Evolutionary conservation across 768 basidiomycete genomes (phyloP).

Genomic region (Floccularia luteovirens): DNA sequence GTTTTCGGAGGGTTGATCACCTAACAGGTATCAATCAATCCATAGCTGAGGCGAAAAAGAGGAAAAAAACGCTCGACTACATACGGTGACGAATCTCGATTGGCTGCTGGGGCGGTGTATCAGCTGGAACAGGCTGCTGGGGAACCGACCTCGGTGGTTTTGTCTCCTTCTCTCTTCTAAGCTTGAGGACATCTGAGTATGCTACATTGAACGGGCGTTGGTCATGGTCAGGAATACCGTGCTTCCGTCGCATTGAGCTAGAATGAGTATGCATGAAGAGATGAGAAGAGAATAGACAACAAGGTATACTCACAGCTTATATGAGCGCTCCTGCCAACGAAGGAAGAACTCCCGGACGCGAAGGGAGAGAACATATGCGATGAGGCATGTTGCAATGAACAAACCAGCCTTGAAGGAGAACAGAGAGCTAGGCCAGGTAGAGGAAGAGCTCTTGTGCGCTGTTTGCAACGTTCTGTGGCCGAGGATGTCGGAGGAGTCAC

Average conservation of each 20-base stretch:
- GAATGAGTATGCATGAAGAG: constrained; percentile 4
- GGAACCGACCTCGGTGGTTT: constrained; percentile 23
- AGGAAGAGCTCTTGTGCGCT: constrained; percentile 17
- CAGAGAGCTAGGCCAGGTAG: constrained; percentile 29
- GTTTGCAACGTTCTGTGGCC: constrained; percentile 43
- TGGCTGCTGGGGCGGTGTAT: constrained; percentile 8
- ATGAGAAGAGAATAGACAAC: constrained; percentile 4
- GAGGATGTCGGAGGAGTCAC: constrained; percentile 67
- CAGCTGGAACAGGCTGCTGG: constrained; percentile 8
- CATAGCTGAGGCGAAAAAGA: too few species aligned
- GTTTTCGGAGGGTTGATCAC: too few species aligned
- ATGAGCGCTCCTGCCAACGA: constrained; percentile 54
- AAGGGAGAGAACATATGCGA: constrained; percentile 25
- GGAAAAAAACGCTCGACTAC: too few species aligned
- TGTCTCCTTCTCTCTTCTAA: constrained; percentile 45
- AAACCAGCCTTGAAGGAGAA: constrained; percentile 29
- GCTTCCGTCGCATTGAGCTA: constrained; percentile 66
- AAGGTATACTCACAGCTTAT: constrained; percentile 47
- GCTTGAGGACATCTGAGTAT: constrained; percentile 62
- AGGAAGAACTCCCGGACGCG: constrained; percentile 39
- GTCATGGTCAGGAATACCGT: constrained; percentile 82
- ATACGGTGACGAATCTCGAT: constrained; percentile 25
- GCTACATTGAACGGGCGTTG: constrained; percentile 81
- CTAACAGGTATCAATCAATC: too few species aligned
- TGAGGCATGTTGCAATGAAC: constrained; percentile 25